Percentiles rank a stretch among this genome's conserved stretches.
These are phyloP conservation scores for Ambrosia artemisiifolia DNA, from an alignment of 129 eudicot species.

Conservation along the genomic window DNA sequence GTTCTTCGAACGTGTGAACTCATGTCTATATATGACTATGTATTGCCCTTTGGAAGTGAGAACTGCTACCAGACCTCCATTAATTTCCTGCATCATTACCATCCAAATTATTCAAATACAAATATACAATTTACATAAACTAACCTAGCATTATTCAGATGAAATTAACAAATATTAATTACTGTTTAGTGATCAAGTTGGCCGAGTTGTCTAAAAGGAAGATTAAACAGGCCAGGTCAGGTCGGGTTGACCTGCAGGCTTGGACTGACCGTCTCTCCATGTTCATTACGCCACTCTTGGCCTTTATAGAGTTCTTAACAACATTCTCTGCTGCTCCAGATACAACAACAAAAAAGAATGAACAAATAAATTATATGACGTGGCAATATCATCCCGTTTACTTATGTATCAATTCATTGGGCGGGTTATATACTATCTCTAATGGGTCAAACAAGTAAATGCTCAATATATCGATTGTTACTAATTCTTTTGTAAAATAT, in stretches of 20 bases:
- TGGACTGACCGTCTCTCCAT: conserved; percentile 20
- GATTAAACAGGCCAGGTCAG: background rate
- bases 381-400: background rate
- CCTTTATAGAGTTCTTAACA: conserved; percentile 22
- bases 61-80: conserved; percentile 14
- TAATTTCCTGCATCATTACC: conserved; percentile 18
- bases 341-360: background rate
- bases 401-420: background rate
- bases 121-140: background rate
- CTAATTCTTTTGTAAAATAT: background rate
- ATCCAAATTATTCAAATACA: background rate
- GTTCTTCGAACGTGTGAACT: background rate
- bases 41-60: conserved; percentile 13
- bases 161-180: too few relatives aligned
- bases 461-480: background rate
- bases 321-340: conserved; percentile 20
- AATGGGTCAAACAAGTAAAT: background rate
- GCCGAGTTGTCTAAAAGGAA: background rate
- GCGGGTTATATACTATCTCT: background rate
- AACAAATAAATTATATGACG: background rate
- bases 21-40: background rate
- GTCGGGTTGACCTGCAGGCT: background rate
- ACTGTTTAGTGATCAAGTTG: too few relatives aligned
- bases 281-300: conserved; percentile 16
- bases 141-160: background rate